These are phyloP conservation scores for Kalanchoe fedtschenkoi DNA, from an alignment of 164 flowering plant genomes.

Conservation along the genomic window DNA sequence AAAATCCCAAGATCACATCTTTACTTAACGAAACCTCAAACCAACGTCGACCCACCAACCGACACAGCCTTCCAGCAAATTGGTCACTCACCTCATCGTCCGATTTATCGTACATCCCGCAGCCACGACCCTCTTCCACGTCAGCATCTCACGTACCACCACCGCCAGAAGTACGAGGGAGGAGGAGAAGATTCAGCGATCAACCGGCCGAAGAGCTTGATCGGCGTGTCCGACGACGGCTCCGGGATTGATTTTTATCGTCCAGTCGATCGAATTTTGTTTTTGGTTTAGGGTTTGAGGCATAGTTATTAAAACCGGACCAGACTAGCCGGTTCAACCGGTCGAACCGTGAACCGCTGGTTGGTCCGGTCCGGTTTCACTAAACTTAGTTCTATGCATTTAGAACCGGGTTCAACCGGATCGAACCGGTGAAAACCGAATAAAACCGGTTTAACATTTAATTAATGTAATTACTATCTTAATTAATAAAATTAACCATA, in stretches of 20 bases:
- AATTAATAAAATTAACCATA: too few relatives aligned
- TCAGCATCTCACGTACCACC: background rate
- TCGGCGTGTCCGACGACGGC: background rate
- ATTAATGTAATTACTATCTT: too few relatives aligned
- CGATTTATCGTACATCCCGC: background rate
- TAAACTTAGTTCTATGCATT: too few relatives aligned
- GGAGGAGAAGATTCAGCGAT: background rate
- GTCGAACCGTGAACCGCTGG: too few relatives aligned
- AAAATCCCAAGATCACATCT: background rate
- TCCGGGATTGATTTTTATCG: background rate
- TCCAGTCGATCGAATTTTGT: background rate
- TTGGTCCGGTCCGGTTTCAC: too few relatives aligned
- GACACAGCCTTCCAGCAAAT: background rate
- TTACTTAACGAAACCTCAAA: background rate
- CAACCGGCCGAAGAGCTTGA: slow-evolving; percentile 1
- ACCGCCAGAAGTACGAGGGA: background rate
- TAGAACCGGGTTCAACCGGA: too few relatives aligned
- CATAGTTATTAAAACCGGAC: too few relatives aligned
- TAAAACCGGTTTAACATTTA: too few relatives aligned
- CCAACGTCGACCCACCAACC: background rate
- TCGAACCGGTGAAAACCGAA: too few relatives aligned
- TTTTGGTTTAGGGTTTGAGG: background rate
- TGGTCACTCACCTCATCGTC: slow-evolving; percentile 1
- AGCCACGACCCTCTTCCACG: too few relatives aligned
- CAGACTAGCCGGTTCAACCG: too few relatives aligned